Evolutionary conservation across 2,329 filamentous ascomycete genomes (phyloP), one percentile per base, ranked within the genome.

Genomic region (Diaporthe nobilis): DNA sequence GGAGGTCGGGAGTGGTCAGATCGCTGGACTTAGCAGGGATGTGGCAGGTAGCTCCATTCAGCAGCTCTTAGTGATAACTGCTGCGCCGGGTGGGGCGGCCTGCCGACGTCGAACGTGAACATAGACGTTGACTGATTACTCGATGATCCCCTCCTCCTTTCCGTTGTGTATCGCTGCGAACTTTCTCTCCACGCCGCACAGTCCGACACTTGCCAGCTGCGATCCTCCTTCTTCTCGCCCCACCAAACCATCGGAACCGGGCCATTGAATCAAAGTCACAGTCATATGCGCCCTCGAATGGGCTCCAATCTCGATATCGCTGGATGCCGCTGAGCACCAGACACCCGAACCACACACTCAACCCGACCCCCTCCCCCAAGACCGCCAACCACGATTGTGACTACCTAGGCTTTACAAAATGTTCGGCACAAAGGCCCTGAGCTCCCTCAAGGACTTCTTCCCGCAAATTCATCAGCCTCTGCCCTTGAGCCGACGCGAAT

Each of bases 391-490:
- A 75, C 68, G 80, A 82, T 34, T 2, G 58, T 34, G 17, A 47
- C 37, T 25, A 57, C 28, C 8, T 4, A 34, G 15, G 25, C 20
- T 6, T 53, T 12, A 47, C 57, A 39, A 34, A 20, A 85, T 85
- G 84, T 79, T 82, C 47, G 80, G 80, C 55, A 85, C 85, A 5
- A 83, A 82, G 71, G 76, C 83, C 20, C 82, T 86, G 65, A 80
- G 80, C 77, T 84, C 84, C 49, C 79, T 86, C 78, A 86, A 84
- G 80, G 81, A 82, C 74, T 80, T 88, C 72, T 82, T 88, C 72
- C 84, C 85, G 10, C 82, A 83, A 60, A 85, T 88, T 65, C 89
- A 91, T 79, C 88, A 90, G 65, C 89, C 90, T 9, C 82, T 89
- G 2, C 86, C 88, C 1, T 83, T 92, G 53, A 88, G 84, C 60